phyloP scores from a whole-genome alignment of 192 early-diverging fungal species.

The Backusella morwellensis region DNA sequence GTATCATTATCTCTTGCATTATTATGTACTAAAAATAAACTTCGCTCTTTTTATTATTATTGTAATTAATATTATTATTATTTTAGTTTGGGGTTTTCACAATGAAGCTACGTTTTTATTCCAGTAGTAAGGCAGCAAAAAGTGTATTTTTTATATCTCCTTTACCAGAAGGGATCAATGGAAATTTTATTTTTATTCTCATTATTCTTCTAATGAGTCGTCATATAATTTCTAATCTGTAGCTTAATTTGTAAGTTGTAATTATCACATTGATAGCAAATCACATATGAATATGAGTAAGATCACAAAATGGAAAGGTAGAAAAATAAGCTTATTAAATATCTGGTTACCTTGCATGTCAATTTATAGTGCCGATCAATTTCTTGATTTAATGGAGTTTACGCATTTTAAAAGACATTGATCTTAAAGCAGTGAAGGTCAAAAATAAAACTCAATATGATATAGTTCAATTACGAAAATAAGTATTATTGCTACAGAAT shows the following conservation, averaged over 20 bases:
- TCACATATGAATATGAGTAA: not conserved
- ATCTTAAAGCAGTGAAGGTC: not conserved
- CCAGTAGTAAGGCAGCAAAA: not conserved
- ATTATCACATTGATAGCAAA: not conserved
- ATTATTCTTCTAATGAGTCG: too few species aligned
- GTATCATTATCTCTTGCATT: not conserved
- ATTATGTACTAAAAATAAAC: not conserved
- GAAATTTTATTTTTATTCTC: too few species aligned
- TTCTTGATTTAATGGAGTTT: not conserved
- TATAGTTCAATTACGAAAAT: not conserved
- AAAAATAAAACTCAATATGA: not conserved
- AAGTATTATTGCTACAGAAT: not conserved
- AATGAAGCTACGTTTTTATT: not conserved
- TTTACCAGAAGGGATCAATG: not conserved
- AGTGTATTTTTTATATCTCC: not conserved
- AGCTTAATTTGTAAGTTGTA: not conserved
- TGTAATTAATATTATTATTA: not conserved
- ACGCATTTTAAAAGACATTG: not conserved
- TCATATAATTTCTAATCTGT: too few species aligned
- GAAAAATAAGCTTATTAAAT: not conserved
- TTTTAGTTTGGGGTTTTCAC: not conserved
- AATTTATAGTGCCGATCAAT: constrained; percentile 4
- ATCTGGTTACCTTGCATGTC: not conserved
- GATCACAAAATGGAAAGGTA: not conserved
- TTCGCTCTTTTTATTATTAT: not conserved